Evolutionary conservation across 441 rosid species (phyloP).

Genomic region (Jatropha podagrica): DNA sequence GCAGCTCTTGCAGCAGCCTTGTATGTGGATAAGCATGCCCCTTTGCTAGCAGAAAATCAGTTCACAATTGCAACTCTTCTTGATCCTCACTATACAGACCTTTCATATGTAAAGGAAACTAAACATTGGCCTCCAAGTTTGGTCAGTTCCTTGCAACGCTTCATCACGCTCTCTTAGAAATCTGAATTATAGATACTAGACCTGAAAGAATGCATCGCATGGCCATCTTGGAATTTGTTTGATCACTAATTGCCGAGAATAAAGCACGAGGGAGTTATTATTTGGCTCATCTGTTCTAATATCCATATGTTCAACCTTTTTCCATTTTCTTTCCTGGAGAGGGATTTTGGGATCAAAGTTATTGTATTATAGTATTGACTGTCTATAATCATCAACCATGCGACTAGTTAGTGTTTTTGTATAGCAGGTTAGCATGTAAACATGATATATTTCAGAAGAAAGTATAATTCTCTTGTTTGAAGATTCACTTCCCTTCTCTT

Average conservation of each 20-base stretch:
- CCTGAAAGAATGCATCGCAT: neutral
- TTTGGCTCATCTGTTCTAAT: neutral
- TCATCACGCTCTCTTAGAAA: conserved; percentile 49
- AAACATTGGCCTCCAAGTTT: conserved; percentile 74
- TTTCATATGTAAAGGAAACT: conserved; percentile 49
- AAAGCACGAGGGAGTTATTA: neutral
- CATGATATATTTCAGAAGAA: neutral
- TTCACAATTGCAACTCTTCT: conserved; percentile 58
- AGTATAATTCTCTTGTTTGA: neutral
- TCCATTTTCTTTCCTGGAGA: neutral
- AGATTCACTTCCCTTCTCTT: neutral
- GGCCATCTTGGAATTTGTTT: neutral
- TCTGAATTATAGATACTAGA: conserved; percentile 3
- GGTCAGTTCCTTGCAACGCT: conserved; percentile 53
- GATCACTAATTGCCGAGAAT: neutral
- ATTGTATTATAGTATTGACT: neutral
- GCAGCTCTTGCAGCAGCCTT: conserved; percentile 65
- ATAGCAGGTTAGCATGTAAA: neutral
- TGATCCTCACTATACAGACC: conserved; percentile 57
- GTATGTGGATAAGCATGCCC: conserved; percentile 57
- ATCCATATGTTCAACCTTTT: neutral
- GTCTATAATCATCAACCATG: neutral
- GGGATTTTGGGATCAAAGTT: neutral
- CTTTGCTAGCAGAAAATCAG: conserved; percentile 57
- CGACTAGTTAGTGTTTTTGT: neutral